Percentiles rank a stretch among this genome's conserved stretches.
Evolutionary conservation across 495 filamentous ascomycete genomes (phyloP).

Genomic region (Aspergillus bertholletiae): DNA sequence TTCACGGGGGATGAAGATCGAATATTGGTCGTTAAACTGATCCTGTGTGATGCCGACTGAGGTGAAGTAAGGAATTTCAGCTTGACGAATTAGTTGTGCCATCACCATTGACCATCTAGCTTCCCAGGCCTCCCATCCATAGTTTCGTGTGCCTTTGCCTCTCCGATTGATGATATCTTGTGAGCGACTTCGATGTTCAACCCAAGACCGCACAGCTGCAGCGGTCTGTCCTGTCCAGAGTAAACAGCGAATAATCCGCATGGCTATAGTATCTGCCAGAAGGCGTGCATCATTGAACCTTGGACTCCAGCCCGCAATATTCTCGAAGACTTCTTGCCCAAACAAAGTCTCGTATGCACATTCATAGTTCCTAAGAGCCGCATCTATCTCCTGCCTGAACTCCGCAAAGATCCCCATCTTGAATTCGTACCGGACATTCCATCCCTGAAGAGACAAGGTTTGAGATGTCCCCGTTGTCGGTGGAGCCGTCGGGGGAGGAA

Average conservation of each 20-base stretch:
- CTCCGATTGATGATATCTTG: conserved; percentile 73
- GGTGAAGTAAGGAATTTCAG: conserved; percentile 42
- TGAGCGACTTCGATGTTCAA: conserved; percentile 64
- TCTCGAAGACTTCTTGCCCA: conserved; percentile 76
- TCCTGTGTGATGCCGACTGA: conserved; percentile 16
- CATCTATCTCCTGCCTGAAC: conserved; percentile 86
- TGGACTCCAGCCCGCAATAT: conserved; percentile 79
- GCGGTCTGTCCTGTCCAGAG: conserved; percentile 73
- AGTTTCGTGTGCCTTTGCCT: conserved; percentile 76
- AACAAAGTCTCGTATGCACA: conserved; percentile 80
- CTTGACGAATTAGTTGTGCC: conserved; percentile 71
- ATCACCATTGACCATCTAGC: conserved; percentile 77
- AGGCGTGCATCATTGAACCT: conserved; percentile 83
- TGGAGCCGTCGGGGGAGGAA: conserved; percentile 79
- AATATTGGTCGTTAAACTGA: conserved; percentile 21
- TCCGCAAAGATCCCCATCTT: conserved; percentile 88
- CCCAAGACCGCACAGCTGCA: conserved; percentile 72
- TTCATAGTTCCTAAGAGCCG: conserved; percentile 75
- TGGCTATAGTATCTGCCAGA: conserved; percentile 71
- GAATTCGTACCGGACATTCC: conserved; percentile 90
- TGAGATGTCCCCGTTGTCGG: conserved; percentile 79
- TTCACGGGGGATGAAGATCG: conserved; percentile 60
- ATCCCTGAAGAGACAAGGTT: conserved; percentile 76
- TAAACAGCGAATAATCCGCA: conserved; percentile 75
- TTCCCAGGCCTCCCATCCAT: conserved; percentile 87